These are phyloP conservation scores for Pezicula neosporulosa DNA, from an alignment of 2,329 filamentous ascomycete species.

Conservation along the genomic window DNA sequence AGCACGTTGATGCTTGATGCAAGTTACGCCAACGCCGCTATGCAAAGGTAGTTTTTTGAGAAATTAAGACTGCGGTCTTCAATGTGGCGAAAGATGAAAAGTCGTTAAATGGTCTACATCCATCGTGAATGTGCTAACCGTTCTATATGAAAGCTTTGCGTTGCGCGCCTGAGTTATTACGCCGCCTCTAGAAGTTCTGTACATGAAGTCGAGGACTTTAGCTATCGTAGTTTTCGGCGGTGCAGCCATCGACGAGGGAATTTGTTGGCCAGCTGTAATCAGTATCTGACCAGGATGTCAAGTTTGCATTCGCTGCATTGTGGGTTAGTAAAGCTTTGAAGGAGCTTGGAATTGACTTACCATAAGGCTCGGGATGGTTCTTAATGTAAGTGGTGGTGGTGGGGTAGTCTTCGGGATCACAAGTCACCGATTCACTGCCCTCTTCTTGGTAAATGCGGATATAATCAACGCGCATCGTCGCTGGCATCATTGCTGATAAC, in stretches of 20 bases:
- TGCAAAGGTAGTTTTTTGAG: conserved; percentile 9
- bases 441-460: conserved; percentile 67
- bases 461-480: conserved; percentile 66
- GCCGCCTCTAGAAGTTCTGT: conserved; percentile 14
- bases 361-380: conserved; percentile 56
- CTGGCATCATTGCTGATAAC: conserved; percentile 53
- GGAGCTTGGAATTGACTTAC: conserved; percentile 34
- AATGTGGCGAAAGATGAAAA: conserved; percentile 3
- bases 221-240: conserved; percentile 4
- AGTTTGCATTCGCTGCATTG: conserved; percentile 51
- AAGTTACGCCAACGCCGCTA: conserved; percentile 19
- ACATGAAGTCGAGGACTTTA: conserved; percentile 9
- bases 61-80: conserved; percentile 7
- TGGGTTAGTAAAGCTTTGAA: conserved; percentile 9
- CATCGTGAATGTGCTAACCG: conserved; percentile 3
- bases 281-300: conserved; percentile 54
- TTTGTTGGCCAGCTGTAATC: conserved; percentile 60
- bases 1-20: neutral
- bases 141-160: conserved; percentile 13
- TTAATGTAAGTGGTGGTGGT: conserved; percentile 68
- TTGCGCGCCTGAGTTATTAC: conserved; percentile 18
- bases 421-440: conserved; percentile 55
- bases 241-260: conserved; percentile 54
- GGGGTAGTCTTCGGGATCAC: conserved; percentile 63
- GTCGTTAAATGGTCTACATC: conserved; percentile 6